Conservation (phyloP, 352 stramenopile species). For the Lagenidium giganteum region DNA sequence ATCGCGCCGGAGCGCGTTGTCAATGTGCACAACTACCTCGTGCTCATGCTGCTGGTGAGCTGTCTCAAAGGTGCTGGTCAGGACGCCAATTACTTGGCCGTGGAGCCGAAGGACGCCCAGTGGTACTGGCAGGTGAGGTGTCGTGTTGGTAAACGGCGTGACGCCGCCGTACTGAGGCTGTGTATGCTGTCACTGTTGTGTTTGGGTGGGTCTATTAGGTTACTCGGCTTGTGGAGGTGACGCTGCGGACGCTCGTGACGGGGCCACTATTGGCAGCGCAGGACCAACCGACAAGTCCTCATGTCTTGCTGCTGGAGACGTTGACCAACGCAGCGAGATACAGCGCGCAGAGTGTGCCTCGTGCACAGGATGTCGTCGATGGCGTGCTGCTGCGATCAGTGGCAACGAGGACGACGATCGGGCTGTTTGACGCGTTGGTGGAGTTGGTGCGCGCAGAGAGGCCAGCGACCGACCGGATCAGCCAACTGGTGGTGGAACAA, state of each 20-base stretch:
- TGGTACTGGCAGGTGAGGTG: constrained; percentile 38
- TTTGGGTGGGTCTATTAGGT: constrained; percentile 13
- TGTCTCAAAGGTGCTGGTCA: constrained; percentile 22
- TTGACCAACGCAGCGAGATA: constrained; percentile 30
- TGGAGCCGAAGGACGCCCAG: constrained; percentile 20
- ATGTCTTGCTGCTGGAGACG: constrained; percentile 43
- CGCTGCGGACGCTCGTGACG: constrained; percentile 26
- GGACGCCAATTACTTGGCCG: constrained; percentile 20
- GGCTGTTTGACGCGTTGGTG: constrained; percentile 13
- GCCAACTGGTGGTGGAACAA: no score
- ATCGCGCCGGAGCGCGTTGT: constrained; percentile 17
- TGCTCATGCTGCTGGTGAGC: constrained; percentile 57
- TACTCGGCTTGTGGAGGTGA: constrained; percentile 32
- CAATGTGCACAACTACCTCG: constrained; percentile 52
- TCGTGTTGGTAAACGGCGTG: not conserved
- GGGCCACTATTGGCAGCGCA: constrained; percentile 9
- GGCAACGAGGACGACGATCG: constrained; percentile 9
- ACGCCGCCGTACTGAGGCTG: not conserved
- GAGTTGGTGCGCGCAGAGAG: not conserved
- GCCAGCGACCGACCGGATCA: not conserved
- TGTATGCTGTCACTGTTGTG: not conserved
- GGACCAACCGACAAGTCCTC: constrained; percentile 28
- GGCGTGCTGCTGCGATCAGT: constrained; percentile 25
- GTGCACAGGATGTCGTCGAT: constrained; percentile 12
- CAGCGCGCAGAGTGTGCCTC: not conserved